These are phyloP conservation scores for Clitoria ternatea DNA, from an alignment of 306 rosid species.

Conservation along the genomic window DNA sequence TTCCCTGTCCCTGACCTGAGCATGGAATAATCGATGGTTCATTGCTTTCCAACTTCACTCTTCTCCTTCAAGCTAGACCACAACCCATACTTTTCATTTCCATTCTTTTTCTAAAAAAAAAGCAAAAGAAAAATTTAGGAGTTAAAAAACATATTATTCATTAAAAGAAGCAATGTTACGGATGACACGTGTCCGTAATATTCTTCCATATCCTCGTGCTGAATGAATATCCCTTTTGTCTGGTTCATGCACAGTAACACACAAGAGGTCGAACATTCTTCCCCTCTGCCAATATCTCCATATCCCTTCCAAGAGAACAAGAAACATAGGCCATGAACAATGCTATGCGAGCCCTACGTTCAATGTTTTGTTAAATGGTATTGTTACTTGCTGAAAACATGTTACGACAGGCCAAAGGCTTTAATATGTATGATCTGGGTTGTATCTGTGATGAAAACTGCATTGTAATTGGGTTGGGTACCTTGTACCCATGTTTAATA, in stretches of 20 bases:
- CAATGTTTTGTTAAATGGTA: too few species aligned
- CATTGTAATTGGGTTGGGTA: too few species aligned
- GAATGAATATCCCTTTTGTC: conserved; percentile 74
- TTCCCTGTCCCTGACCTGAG: conserved; percentile 36
- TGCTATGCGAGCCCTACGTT: neutral
- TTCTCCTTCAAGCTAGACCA: conserved; percentile 50
- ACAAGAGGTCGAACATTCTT: conserved; percentile 37
- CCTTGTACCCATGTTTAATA: too few species aligned
- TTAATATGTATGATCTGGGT: too few species aligned
- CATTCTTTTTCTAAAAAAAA: neutral
- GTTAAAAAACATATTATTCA: neutral
- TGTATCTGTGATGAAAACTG: too few species aligned
- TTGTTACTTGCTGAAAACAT: too few species aligned
- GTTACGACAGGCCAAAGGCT: too few species aligned
- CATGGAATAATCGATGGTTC: conserved; percentile 39
- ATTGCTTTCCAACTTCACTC: conserved; percentile 52
- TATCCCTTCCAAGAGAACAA: neutral
- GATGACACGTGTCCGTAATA: conserved; percentile 46
- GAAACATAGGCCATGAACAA: conserved; percentile 18
- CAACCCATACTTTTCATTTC: conserved; percentile 50
- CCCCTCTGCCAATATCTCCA: neutral
- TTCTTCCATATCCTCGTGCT: conserved; percentile 42
- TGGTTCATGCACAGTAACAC: conserved; percentile 20
- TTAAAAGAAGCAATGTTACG: conserved; percentile 29
- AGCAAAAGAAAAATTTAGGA: neutral